A percentile compares a stretch with the other conserved stretches of the same genome.
These are phyloP conservation scores for Xylaria arbuscula DNA, from an alignment of 2,329 filamentous ascomycete genomes.

Conservation along the genomic window DNA sequence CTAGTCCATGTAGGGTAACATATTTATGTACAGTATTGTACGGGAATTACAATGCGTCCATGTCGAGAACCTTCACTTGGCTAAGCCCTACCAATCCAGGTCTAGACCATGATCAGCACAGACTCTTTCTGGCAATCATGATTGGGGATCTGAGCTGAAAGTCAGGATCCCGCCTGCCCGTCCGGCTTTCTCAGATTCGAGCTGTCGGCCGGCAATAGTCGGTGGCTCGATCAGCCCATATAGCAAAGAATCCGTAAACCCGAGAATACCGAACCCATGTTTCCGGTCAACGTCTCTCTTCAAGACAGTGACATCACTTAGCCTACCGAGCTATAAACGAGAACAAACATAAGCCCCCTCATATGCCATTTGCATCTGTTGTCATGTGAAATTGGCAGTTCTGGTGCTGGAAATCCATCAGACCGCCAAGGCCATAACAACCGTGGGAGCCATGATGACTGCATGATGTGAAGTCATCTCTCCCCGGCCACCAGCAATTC, in stretches of 20 bases:
- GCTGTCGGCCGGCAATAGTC: not conserved
- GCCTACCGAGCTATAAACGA: not conserved
- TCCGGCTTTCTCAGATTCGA: not conserved
- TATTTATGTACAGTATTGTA: not conserved
- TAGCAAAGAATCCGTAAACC: not conserved
- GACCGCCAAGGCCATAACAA: not conserved
- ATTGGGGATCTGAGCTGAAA: not conserved
- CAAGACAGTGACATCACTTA: not conserved
- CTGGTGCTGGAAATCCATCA: not conserved
- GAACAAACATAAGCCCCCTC: not conserved
- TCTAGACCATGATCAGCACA: slow-evolving; percentile 5
- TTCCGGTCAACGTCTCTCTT: not conserved
- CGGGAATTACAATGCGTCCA: slow-evolving; percentile 5
- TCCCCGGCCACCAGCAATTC: not conserved
- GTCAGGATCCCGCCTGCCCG: slow-evolving; percentile 3
- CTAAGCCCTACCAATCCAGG: slow-evolving; percentile 1
- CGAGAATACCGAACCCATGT: not conserved
- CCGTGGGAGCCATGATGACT: not conserved
- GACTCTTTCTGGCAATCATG: not conserved
- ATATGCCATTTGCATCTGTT: too few relatives aligned
- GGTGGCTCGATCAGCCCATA: not conserved
- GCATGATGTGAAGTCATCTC: not conserved
- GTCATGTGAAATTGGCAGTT: not conserved
- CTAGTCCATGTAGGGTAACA: slow-evolving; percentile 16
- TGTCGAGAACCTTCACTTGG: slow-evolving; percentile 1